phyloP scores from a whole-genome alignment of 2,329 filamentous ascomycete genomes.

The Diaporthe citrichinensis region DNA sequence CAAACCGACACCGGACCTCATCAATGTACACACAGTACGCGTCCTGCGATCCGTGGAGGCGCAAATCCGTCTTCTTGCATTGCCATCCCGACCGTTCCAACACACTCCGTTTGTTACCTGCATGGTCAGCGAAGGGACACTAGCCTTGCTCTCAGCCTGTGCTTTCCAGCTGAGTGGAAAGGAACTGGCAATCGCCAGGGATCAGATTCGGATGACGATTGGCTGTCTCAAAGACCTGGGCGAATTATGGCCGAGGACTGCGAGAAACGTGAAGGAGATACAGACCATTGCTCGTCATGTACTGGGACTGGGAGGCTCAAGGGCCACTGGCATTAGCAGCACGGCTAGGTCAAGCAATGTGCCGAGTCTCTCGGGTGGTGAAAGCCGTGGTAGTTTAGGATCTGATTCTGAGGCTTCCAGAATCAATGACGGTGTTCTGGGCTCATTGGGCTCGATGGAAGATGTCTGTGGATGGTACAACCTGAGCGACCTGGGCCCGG shows the following conservation, averaged over 20 bases:
- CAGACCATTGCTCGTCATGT: conserved; percentile 15
- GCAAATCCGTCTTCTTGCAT: conserved; percentile 1
- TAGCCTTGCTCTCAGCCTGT: conserved; percentile 21
- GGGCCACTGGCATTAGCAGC: too few relatives aligned
- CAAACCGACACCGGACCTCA: background rate
- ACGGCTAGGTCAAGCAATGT: background rate
- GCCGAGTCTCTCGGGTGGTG: conserved; percentile 7
- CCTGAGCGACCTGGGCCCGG: background rate
- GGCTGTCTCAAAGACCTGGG: conserved; percentile 10
- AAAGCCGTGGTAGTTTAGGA: background rate
- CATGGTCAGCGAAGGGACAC: conserved; percentile 24
- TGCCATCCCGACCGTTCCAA: background rate
- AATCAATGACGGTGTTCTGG: background rate
- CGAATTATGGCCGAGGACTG: conserved; percentile 13
- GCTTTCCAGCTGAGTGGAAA: conserved; percentile 10
- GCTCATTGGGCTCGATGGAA: background rate
- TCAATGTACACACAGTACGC: conserved; percentile 9
- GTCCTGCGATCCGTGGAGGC: conserved; percentile 1
- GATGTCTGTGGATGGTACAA: conserved; percentile 27
- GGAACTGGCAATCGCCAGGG: background rate
- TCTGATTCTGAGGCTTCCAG: background rate
- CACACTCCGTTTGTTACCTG: conserved; percentile 20
- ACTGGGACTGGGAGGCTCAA: background rate
- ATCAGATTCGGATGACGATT: conserved; percentile 13
- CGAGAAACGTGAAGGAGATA: background rate